Evolutionary conservation across 192 early-diverging fungal genomes (phyloP).

Genomic region (Bifiguratus adelaidae): DNA sequence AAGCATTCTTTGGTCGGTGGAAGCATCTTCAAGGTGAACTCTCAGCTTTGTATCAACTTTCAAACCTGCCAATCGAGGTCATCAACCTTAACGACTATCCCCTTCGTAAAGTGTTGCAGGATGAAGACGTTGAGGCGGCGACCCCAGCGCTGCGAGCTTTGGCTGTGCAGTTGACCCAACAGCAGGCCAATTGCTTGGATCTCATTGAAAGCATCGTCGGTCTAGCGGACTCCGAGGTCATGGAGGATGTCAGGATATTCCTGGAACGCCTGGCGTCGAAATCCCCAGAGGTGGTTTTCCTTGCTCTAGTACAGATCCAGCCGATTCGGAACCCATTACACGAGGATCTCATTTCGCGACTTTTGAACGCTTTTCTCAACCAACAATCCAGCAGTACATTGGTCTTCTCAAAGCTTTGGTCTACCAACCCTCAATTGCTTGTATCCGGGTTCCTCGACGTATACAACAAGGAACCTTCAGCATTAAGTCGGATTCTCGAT

Average conservation of each 20-base stretch:
- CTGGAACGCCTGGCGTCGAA: slow-evolving; percentile 49
- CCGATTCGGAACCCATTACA: slow-evolving; percentile 37
- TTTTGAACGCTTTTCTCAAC: slow-evolving; percentile 54
- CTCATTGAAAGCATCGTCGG: slow-evolving; percentile 53
- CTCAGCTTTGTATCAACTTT: slow-evolving; percentile 50
- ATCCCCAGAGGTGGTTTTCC: slow-evolving; percentile 61
- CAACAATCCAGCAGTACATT: slow-evolving; percentile 49
- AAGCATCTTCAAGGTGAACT: slow-evolving; percentile 58
- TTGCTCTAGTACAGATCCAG: slow-evolving; percentile 59
- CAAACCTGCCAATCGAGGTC: slow-evolving; percentile 41
- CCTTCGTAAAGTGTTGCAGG: slow-evolving; percentile 37
- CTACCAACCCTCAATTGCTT: slow-evolving; percentile 41
- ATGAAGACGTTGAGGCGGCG: slow-evolving; percentile 38
- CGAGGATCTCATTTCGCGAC: slow-evolving; percentile 46
- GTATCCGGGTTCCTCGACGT: slow-evolving; percentile 56
- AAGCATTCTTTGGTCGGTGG: slow-evolving; percentile 67
- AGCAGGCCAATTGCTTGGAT: slow-evolving; percentile 60
- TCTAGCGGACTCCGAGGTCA: slow-evolving; percentile 40
- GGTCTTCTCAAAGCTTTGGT: slow-evolving; percentile 66
- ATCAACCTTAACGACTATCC: slow-evolving; percentile 43
- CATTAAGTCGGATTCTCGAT: slow-evolving; percentile 56
- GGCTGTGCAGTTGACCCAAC: slow-evolving; percentile 33
- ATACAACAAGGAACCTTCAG: slow-evolving; percentile 55
- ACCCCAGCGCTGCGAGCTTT: slow-evolving; percentile 27
- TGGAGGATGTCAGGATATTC: slow-evolving; percentile 51